Evolutionary conservation across 139 green algal species (phyloP).

Genomic region (Tetradesmus obliquus): DNA sequence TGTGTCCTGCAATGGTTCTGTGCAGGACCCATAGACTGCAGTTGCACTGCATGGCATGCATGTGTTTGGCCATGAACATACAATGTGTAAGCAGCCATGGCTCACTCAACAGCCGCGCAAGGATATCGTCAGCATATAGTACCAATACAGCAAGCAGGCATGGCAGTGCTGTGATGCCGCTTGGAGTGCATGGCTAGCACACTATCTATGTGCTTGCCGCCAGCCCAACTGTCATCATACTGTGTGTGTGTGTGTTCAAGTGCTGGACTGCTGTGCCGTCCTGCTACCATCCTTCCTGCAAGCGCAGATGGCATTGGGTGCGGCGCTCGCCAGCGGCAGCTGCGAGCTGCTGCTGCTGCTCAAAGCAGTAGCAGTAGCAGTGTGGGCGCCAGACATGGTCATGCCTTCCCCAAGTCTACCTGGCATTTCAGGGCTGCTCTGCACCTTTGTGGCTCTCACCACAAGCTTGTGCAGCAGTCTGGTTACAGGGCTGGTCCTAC

Average conservation of each 20-base stretch:
- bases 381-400: constrained; percentile 57
- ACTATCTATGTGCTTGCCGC: background rate
- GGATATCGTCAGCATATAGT: too few relatives aligned
- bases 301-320: background rate
- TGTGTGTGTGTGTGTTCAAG: background rate
- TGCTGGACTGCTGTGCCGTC: background rate
- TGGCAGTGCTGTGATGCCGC: background rate
- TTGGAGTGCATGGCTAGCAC: background rate
- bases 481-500: constrained; percentile 13
- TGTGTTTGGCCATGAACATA: background rate
- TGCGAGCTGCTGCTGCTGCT: constrained; percentile 65
- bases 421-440: constrained; percentile 51
- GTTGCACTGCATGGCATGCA: background rate
- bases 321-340: background rate
- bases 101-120: too few relatives aligned
- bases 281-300: background rate
- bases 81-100: too few relatives aligned
- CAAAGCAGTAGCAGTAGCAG: constrained; percentile 70
- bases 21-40: background rate
- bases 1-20: background rate
- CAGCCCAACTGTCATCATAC: background rate
- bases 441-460: constrained; percentile 51
- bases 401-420: constrained; percentile 29
- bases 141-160: background rate
- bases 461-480: constrained; percentile 40